Percentiles rank a stretch among this genome's conserved stretches.
Evolutionary conservation across 2,329 filamentous ascomycete genomes (phyloP).

Genomic region (Trichoderma sp.): DNA sequence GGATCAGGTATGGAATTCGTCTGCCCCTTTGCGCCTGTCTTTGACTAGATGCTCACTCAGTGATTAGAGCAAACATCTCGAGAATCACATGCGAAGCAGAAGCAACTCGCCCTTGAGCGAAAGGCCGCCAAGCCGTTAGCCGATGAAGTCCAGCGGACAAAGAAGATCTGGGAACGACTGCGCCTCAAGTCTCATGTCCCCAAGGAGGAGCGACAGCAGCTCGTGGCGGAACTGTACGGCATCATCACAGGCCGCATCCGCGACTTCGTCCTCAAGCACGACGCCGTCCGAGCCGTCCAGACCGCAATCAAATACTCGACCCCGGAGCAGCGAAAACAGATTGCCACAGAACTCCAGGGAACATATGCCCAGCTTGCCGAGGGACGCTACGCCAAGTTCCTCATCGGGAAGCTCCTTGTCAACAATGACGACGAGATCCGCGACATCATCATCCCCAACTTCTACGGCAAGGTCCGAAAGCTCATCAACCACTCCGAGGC

Average conservation of each 20-base stretch:
- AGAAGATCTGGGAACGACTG: slow-evolving; percentile 96
- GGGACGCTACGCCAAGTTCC: slow-evolving; percentile 95
- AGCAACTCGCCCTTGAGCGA: slow-evolving; percentile 81
- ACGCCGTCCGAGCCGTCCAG: slow-evolving; percentile 94
- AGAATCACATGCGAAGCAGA: slow-evolving; percentile 93
- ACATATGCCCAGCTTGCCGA: slow-evolving; percentile 84
- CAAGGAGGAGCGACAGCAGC: slow-evolving; percentile 80
- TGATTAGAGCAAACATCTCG: slow-evolving; percentile 60
- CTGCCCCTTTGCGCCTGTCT: slow-evolving; percentile 11
- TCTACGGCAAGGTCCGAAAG: slow-evolving; percentile 89
- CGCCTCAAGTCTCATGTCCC: slow-evolving; percentile 92
- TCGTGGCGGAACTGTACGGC: slow-evolving; percentile 85
- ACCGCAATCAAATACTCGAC: slow-evolving; percentile 96
- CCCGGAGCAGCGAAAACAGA: slow-evolving; percentile 78
- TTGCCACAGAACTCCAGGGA: slow-evolving; percentile 83
- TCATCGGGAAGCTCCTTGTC: slow-evolving; percentile 94
- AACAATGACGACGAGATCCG: slow-evolving; percentile 85
- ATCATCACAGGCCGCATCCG: slow-evolving; percentile 90
- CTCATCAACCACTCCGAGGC: slow-evolving; percentile 96
- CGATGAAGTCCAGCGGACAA: slow-evolving; percentile 82
- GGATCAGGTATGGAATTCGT: slow-evolving; percentile 45
- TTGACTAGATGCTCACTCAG: not conserved
- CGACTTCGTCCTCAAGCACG: slow-evolving; percentile 98
- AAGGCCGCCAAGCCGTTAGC: slow-evolving; percentile 92
- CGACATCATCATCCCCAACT: slow-evolving; percentile 88